Percentiles rank a stretch among this genome's conserved stretches.
Evolutionary conservation across 2,329 filamentous ascomycete species (phyloP).

Genomic region (Cryphonectria radicalis): DNA sequence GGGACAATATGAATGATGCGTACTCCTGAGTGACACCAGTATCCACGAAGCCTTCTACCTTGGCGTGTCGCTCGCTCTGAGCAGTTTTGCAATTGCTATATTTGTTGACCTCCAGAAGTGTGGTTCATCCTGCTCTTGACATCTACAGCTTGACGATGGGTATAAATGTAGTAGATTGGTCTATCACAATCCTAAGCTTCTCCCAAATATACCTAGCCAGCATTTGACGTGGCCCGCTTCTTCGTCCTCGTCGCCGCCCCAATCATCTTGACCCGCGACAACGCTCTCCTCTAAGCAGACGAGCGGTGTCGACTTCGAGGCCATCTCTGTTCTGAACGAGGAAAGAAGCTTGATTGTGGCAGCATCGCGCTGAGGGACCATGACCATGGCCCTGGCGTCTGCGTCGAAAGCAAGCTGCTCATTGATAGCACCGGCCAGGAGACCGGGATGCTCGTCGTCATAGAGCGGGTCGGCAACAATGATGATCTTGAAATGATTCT

Average conservation of each 20-base stretch:
- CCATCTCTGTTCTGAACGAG: conserved; percentile 67
- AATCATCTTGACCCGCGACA: conserved; percentile 74
- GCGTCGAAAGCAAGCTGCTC: conserved; percentile 64
- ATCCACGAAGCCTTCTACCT: too few relatives aligned
- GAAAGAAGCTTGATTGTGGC: conserved; percentile 66
- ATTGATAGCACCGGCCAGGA: conserved; percentile 73
- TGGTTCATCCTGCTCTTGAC: neutral
- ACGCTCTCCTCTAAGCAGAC: conserved; percentile 62
- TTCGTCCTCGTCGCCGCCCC: conserved; percentile 60
- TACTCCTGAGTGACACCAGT: too few relatives aligned
- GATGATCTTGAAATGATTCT: conserved; percentile 67
- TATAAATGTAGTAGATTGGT: neutral
- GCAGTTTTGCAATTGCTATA: too few relatives aligned
- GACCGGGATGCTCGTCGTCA: conserved; percentile 76
- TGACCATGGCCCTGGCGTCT: conserved; percentile 72
- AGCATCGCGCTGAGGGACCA: conserved; percentile 77
- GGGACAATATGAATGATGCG: neutral
- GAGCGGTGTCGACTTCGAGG: conserved; percentile 49
- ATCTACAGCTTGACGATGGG: conserved; percentile 20
- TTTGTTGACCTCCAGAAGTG: too few relatives aligned
- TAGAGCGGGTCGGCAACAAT: conserved; percentile 88
- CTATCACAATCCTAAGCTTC: neutral
- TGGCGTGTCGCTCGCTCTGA: too few relatives aligned
- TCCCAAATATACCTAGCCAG: conserved; percentile 68
- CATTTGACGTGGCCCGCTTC: conserved; percentile 55